Percentiles rank a stretch among this genome's conserved stretches.
Evolutionary conservation across 768 basidiomycete species (phyloP).

Genomic region (Tricholoma hemisulphureum): DNA sequence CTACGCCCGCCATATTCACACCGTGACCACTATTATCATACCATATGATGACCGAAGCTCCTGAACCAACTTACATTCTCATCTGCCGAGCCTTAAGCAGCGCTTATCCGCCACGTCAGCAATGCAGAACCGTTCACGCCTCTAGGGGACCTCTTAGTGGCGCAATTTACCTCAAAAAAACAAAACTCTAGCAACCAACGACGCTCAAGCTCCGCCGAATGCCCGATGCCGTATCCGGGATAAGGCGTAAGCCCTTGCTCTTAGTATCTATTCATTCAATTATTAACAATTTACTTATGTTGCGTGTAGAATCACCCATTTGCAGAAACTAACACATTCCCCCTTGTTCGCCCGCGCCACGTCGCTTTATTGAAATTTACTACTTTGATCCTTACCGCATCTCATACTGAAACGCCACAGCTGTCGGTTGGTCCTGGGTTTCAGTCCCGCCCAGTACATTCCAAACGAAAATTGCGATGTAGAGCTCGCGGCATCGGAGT

Average conservation of each 20-base stretch:
- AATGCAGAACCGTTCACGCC: no score
- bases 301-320: constrained; percentile 32
- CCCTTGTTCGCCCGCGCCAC: no score
- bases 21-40: no score
- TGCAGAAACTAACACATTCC: no score
- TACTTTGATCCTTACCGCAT: constrained; percentile 37
- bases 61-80: no score
- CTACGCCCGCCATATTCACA: no score
- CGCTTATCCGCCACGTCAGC: no score
- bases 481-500: constrained; percentile 18
- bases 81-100: no score
- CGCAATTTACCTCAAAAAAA: constrained; percentile 29
- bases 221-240: constrained; percentile 55
- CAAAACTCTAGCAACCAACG: constrained; percentile 14
- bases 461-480: constrained; percentile 1
- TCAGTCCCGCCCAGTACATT: constrained; percentile 43
- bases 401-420: constrained; percentile 36
- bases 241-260: constrained; percentile 71
- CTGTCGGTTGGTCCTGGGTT: constrained; percentile 55
- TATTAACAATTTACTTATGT: constrained; percentile 6
- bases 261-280: constrained; percentile 50
- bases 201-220: constrained; percentile 45
- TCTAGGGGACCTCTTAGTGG: constrained; percentile 46
- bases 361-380: constrained; percentile 40
- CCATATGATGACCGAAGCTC: no score